Evolutionary conservation across 2,329 filamentous ascomycete species (phyloP).

Genomic region (Fusarium luffae): DNA sequence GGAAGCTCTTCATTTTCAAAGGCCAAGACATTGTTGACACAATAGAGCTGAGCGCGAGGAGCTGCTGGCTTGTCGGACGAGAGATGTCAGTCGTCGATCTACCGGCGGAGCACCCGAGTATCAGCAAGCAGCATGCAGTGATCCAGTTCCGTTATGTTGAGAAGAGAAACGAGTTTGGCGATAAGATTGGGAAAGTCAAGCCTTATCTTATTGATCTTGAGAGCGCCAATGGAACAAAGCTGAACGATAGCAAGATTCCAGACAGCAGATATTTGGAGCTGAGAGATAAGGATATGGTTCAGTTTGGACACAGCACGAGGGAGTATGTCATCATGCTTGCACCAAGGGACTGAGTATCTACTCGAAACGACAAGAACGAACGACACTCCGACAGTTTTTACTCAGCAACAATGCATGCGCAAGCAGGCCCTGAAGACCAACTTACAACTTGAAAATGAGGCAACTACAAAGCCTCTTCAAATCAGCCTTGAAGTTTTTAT

Average conservation of each 20-base stretch:
- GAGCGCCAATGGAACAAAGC: slow-evolving; percentile 86
- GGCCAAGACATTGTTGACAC: slow-evolving; percentile 83
- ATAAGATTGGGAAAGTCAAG: slow-evolving; percentile 80
- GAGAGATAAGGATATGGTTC: slow-evolving; percentile 86
- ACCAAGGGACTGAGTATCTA: slow-evolving; percentile 54
- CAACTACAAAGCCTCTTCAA: neutral
- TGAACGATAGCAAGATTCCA: slow-evolving; percentile 81
- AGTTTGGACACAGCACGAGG: slow-evolving; percentile 86
- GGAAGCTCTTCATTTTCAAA: slow-evolving; percentile 96
- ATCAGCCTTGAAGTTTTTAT: neutral
- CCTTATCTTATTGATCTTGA: slow-evolving; percentile 95
- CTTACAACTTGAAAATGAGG: neutral
- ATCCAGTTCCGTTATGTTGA: slow-evolving; percentile 91
- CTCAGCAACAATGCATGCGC: neutral
- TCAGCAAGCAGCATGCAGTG: slow-evolving; percentile 95
- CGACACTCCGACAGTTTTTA: neutral
- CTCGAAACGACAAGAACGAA: neutral
- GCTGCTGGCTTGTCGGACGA: slow-evolving; percentile 90
- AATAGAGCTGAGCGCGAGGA: slow-evolving; percentile 77
- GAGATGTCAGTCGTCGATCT: slow-evolving; percentile 85
- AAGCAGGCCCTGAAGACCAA: neutral
- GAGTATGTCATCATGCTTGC: slow-evolving; percentile 97
- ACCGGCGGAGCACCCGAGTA: slow-evolving; percentile 86
- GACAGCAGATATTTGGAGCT: slow-evolving; percentile 86
- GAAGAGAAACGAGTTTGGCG: slow-evolving; percentile 86